These are phyloP conservation scores for Basidiobolus meristosporus DNA, from an alignment of 371 early-diverging fungal species.

Conservation along the genomic window DNA sequence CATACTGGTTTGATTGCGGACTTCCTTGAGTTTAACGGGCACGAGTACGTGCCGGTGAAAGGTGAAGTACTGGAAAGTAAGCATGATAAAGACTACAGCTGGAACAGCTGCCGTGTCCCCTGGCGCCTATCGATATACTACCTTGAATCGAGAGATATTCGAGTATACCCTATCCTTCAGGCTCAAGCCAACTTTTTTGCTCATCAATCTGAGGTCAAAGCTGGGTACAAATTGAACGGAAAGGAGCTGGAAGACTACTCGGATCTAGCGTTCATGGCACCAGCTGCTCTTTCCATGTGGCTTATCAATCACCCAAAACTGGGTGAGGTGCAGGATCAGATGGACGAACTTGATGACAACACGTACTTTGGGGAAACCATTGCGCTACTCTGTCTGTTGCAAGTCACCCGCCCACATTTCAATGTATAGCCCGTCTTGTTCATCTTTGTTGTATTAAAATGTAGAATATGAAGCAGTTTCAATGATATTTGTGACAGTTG, in stretches of 20 bases:
- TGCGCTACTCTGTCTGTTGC: slow-evolving; percentile 26
- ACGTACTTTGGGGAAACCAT: slow-evolving; percentile 43
- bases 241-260: slow-evolving; percentile 17
- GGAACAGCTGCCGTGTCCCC: slow-evolving; percentile 26
- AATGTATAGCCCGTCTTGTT: too few species aligned
- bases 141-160: slow-evolving; percentile 24
- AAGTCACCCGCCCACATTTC: too few species aligned
- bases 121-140: slow-evolving; percentile 40
- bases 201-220: slow-evolving; percentile 18
- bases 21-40: slow-evolving; percentile 11
- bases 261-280: slow-evolving; percentile 39
- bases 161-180: slow-evolving; percentile 21
- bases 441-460: too few species aligned
- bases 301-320: slow-evolving; percentile 21
- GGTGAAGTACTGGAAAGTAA: slow-evolving; percentile 10
- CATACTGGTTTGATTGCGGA: slow-evolving; percentile 37
- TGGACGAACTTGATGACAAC: slow-evolving; percentile 26
- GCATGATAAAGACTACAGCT: slow-evolving; percentile 24
- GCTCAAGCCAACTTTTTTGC: slow-evolving; percentile 34
- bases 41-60: not conserved
- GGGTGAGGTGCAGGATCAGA: slow-evolving; percentile 14
- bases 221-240: slow-evolving; percentile 34
- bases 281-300: slow-evolving; percentile 32
- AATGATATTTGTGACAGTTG: too few species aligned
- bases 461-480: too few species aligned